Base-by-base conservation (phyloP, 2,329 filamentous ascomycete genomes). In the Diaporthe humulicola region DNA sequence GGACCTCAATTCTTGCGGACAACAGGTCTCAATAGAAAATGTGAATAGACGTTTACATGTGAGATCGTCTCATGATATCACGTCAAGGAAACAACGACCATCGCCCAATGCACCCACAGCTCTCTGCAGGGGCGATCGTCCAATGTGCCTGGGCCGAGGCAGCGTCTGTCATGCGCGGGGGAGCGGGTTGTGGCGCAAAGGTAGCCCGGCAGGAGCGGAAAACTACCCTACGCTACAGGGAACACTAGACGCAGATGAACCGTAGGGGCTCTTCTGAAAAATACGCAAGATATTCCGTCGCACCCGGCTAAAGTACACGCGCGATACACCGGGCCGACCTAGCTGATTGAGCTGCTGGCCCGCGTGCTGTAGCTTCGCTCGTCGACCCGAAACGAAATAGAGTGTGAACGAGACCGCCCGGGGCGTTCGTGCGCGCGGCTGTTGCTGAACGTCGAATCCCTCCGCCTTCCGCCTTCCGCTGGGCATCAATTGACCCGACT, bases 331-430 rank as follows among this genome's bases (percentile, higher is more conserved):
- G 38, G 60, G 8, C 60, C 25, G 60, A 30, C 40, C 28, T 48
- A 48, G 60, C 60, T 48, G 60, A 30, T 52, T 48, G 36, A 40
- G 64, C 64, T 69, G 7, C 14, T 40, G 33, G 48, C 33, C 45
- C 64, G 64, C 15, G 12, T 54, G n/a, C 48, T 15, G 64, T 69
- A 69, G 64, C 64, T 69, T 69, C 48, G 48, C 17, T 52, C 64
- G 64, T 22, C 48, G 64, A 69, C 45, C 64, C 64, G 64, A 67
- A 67, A 67, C 61, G 28, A 52, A 60, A 58, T 56, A 38, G 69
- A 40, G 42, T 38, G 69, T 36, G 52, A 56, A 25, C 28, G 48
- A 56, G 50, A 22, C 33, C 14, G 30, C n/a, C 9, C n/a, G 17
- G 19, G 28, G 45, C 19, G 33, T 67, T 52, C 30, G n/a, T 50